These are phyloP conservation scores for Calendula officinalis DNA, from an alignment of 129 eudicot genomes.

Conservation along the genomic window DNA sequence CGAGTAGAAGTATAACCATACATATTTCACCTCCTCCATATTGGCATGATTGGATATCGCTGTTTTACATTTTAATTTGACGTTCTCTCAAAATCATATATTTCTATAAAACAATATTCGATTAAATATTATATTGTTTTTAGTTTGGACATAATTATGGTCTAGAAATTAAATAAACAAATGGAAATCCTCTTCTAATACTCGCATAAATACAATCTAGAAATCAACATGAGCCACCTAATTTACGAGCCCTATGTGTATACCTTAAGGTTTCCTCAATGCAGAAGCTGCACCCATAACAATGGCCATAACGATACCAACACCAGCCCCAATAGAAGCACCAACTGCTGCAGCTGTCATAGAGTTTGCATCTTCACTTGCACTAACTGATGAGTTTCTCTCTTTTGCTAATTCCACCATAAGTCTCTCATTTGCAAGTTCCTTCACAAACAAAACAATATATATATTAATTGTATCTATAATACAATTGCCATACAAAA, in stretches of 20 bases:
- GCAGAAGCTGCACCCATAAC: slow-evolving; percentile 99
- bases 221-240: background rate
- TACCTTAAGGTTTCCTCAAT: slow-evolving; percentile 85
- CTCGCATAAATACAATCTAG: background rate
- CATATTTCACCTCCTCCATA: too few species aligned
- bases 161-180: slow-evolving; percentile 13
- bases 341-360: slow-evolving; percentile 89
- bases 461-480: too few species aligned
- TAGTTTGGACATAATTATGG: background rate
- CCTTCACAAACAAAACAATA: slow-evolving; percentile 38
- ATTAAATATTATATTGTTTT: background rate
- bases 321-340: slow-evolving; percentile 93
- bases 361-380: slow-evolving; percentile 58
- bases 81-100: too few species aligned
- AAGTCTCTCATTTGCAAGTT: slow-evolving; percentile 73
- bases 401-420: slow-evolving; percentile 63
- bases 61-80: too few species aligned
- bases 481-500: too few species aligned
- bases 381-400: slow-evolving; percentile 45
- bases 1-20: too few species aligned
- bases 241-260: background rate
- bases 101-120: too few species aligned
- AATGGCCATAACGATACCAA: slow-evolving; percentile 86
- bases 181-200: background rate
- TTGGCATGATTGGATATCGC: too few species aligned